Percentiles rank a stretch among this genome's conserved stretches.
phyloP scores from a whole-genome alignment of 2,329 filamentous ascomycete species.

The Xylogone sp. region DNA sequence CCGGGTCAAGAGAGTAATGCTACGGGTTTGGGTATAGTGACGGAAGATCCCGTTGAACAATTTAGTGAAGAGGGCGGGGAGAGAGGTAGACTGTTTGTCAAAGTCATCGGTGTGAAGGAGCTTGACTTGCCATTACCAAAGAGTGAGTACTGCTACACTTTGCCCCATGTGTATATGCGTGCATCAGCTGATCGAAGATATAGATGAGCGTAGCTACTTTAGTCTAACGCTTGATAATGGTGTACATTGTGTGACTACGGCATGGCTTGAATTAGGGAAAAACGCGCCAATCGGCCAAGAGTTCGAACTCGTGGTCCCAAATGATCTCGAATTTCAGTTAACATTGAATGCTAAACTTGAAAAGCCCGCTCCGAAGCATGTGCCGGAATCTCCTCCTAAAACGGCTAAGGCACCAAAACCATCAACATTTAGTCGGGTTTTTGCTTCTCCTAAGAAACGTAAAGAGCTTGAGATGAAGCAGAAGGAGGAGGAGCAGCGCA shows the following conservation, averaged over 20 bases:
- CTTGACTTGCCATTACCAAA: slow-evolving; percentile 86
- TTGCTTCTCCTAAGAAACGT: slow-evolving; percentile 93
- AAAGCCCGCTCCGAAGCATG: slow-evolving; percentile 62
- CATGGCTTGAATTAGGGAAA: slow-evolving; percentile 87
- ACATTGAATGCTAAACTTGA: slow-evolving; percentile 94
- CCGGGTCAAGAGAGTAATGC: slow-evolving; percentile 83
- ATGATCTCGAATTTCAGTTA: slow-evolving; percentile 97
- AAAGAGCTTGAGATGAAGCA: slow-evolving; percentile 87
- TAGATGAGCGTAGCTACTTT: slow-evolving; percentile 89
- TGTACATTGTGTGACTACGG: slow-evolving; percentile 93
- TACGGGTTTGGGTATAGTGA: slow-evolving; percentile 56
- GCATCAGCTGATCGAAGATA: slow-evolving; percentile 22
- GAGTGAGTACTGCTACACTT: slow-evolving; percentile 57
- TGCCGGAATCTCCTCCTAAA: slow-evolving; percentile 58
- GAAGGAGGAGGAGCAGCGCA: slow-evolving; percentile 76
- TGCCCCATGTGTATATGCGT: background rate
- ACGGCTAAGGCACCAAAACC: slow-evolving; percentile 65
- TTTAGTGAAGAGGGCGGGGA: slow-evolving; percentile 75
- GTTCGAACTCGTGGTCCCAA: slow-evolving; percentile 94
- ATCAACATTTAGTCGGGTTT: slow-evolving; percentile 86
- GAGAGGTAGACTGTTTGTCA: slow-evolving; percentile 89
- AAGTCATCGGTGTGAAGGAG: slow-evolving; percentile 97
- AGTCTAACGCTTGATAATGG: slow-evolving; percentile 97
- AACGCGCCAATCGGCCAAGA: slow-evolving; percentile 96
- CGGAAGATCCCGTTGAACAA: slow-evolving; percentile 51